These are phyloP conservation scores for Aurantiochytrium sp. DNA, from an alignment of 108 stramenopile genomes.

Conservation along the genomic window DNA sequence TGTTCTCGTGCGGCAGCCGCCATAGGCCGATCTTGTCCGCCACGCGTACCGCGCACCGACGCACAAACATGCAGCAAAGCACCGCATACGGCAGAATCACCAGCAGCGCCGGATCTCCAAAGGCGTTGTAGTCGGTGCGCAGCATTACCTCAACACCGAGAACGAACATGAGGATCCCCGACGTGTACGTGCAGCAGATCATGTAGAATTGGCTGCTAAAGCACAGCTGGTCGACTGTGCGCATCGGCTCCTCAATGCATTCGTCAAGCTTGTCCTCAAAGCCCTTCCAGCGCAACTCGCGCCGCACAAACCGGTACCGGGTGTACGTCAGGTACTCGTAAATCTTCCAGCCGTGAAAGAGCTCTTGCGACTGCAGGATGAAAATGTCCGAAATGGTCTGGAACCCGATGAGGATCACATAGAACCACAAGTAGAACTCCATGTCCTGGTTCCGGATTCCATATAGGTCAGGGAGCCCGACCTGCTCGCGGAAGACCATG, in stretches of 20 bases:
- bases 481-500: conserved; percentile 64
- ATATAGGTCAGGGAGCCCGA: conserved; percentile 65
- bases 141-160: conserved; percentile 71
- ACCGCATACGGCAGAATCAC: conserved; percentile 50
- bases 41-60: conserved; percentile 48
- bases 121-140: conserved; percentile 65
- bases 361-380: conserved; percentile 65
- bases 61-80: conserved; percentile 38
- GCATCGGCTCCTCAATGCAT: conserved; percentile 69
- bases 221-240: conserved; percentile 73
- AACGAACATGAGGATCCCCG: conserved; percentile 69
- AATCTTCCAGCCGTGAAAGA: conserved; percentile 77
- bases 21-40: conserved; percentile 64
- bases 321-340: conserved; percentile 72
- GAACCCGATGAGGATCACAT: conserved; percentile 60
- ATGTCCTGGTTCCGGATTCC: conserved; percentile 74
- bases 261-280: conserved; percentile 68
- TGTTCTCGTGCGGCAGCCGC: conserved; percentile 66
- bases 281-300: conserved; percentile 73
- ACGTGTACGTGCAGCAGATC: conserved; percentile 66
- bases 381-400: conserved; percentile 67
- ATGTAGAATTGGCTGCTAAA: conserved; percentile 77
- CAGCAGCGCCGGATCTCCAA: conserved; percentile 67
- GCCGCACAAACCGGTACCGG: conserved; percentile 65
- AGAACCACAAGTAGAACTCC: conserved; percentile 70